phyloP scores from a whole-genome alignment of 208 protist species.

The Leishmania major region DNA sequence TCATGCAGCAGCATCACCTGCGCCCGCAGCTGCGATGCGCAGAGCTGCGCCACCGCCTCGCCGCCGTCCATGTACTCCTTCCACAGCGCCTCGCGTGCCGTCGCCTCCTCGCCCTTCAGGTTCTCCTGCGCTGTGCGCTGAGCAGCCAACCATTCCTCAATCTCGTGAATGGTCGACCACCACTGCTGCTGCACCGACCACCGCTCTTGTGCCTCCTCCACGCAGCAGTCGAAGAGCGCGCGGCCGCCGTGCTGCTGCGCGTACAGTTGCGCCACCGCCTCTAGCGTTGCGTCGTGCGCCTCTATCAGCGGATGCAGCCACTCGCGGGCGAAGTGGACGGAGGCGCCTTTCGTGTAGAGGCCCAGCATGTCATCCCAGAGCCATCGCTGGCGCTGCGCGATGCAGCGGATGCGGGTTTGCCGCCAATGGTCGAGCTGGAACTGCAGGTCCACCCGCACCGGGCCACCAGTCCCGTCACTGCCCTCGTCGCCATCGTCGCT shows the following conservation, averaged over 20 bases:
- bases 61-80: slow-evolving; percentile 25
- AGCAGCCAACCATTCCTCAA: slow-evolving; percentile 35
- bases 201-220: slow-evolving; percentile 47
- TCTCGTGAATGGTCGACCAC: slow-evolving; percentile 36
- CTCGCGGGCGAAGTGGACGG: slow-evolving; percentile 41
- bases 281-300: slow-evolving; percentile 32
- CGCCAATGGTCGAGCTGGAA: slow-evolving; percentile 40
- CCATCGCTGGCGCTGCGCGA: slow-evolving; percentile 48
- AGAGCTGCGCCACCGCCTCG: slow-evolving; percentile 29
- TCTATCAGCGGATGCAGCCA: slow-evolving; percentile 48
- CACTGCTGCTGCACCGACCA: slow-evolving; percentile 39
- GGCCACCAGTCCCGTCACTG: slow-evolving; percentile 8
- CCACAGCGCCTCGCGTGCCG: slow-evolving; percentile 32
- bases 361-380: slow-evolving; percentile 45
- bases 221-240: slow-evolving; percentile 43
- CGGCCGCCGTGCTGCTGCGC: slow-evolving; percentile 38
- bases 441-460: slow-evolving; percentile 33
- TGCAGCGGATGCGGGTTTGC: slow-evolving; percentile 16
- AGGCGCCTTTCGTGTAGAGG: slow-evolving; percentile 40
- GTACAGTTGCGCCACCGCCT: slow-evolving; percentile 47
- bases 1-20: slow-evolving; percentile 20
- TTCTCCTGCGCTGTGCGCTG: slow-evolving; percentile 24
- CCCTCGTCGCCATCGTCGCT: slow-evolving; percentile 3
- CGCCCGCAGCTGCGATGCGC: slow-evolving; percentile 31
- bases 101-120: slow-evolving; percentile 24